Base-by-base conservation (phyloP, 805 yeast species). In the Schwanniomyces vanrijiae region DNA sequence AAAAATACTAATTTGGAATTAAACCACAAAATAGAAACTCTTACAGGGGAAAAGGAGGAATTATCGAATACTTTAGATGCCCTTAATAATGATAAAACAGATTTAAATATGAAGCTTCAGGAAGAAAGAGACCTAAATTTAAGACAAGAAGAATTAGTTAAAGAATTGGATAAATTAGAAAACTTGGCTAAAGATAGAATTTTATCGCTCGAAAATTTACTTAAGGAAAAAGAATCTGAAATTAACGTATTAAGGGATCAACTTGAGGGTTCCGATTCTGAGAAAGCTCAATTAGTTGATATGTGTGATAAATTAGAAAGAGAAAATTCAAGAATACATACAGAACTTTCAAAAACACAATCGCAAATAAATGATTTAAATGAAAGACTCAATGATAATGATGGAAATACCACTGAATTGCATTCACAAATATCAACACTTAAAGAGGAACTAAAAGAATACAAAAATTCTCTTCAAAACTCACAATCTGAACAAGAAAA, bases 81-180 rank as follows among this genome's bases (percentile, higher is more conserved):
- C 5, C 43, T 46, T 19, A 42, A 25, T 4, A 39, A 43, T 10
- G 49, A 40, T 24, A 54, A 50, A 16, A 44, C 39, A 3, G 52
- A 55, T n/a, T 51, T 54, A 28, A 50, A 43, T n/a, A 11, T 13
- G 2, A 42, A 44, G 18, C 47, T 44, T 40, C 40, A 40, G 14
- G 39, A 44, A 25, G 47, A 44, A 14, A 33, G 47, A 18, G 59
- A 57, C 26, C 50, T 62, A 5, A 55, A 56, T 35, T 41, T 49
- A 8, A 51, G 53, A 25, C 60, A 57, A 42, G 57, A 59, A 42
- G 59, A 55, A 40, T 48, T 61, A n/a, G 51, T 58, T 20, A 52
- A 54, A 20, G 64, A 61, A 37, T 51, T 60, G 43, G 64, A 62
- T 21, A 56, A 59, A 34, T 49, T 55, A 44, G 61, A 55, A 35